phyloP scores from a whole-genome alignment of 768 basidiomycete genomes.

The Phaeolepiota aurea region DNA sequence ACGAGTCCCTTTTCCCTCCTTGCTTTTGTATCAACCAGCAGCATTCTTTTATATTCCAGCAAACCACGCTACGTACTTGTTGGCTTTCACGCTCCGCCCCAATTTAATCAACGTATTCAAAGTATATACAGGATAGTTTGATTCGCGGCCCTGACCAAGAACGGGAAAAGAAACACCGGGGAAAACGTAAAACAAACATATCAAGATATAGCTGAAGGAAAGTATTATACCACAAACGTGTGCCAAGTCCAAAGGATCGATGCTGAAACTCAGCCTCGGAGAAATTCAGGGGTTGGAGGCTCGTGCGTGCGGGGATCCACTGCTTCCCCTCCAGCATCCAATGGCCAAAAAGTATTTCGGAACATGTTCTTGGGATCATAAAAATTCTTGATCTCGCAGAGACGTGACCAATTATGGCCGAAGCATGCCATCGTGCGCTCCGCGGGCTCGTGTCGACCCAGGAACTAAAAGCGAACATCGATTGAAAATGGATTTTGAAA shows the following conservation, averaged over 20 bases:
- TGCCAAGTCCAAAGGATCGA: not conserved
- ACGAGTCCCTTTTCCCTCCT: too few relatives aligned
- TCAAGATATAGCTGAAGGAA: too few relatives aligned
- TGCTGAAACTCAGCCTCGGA: constrained; percentile 2
- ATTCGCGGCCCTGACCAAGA: too few relatives aligned
- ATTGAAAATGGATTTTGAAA: constrained; percentile 5
- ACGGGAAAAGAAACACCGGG: too few relatives aligned
- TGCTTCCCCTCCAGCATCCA: constrained; percentile 44
- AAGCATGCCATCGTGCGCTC: constrained; percentile 58
- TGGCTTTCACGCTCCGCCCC: too few relatives aligned
- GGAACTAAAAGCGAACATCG: constrained; percentile 50
- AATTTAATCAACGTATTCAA: too few relatives aligned
- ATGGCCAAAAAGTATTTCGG: constrained; percentile 74
- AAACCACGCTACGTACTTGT: too few relatives aligned
- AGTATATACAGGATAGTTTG: too few relatives aligned
- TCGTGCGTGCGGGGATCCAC: constrained; percentile 58
- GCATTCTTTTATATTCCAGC: too few relatives aligned
- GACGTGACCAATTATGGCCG: constrained; percentile 67
- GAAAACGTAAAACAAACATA: too few relatives aligned
- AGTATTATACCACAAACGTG: too few relatives aligned
- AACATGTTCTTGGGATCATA: constrained; percentile 79
- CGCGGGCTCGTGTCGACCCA: constrained; percentile 62
- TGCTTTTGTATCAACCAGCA: too few relatives aligned
- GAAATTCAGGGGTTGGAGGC: constrained; percentile 39
- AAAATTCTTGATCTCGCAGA: constrained; percentile 59